Percentiles rank a stretch among this genome's conserved stretches.
These are phyloP conservation scores for Piper betle DNA, from an alignment of 164 flowering plant genomes.

Conservation along the genomic window DNA sequence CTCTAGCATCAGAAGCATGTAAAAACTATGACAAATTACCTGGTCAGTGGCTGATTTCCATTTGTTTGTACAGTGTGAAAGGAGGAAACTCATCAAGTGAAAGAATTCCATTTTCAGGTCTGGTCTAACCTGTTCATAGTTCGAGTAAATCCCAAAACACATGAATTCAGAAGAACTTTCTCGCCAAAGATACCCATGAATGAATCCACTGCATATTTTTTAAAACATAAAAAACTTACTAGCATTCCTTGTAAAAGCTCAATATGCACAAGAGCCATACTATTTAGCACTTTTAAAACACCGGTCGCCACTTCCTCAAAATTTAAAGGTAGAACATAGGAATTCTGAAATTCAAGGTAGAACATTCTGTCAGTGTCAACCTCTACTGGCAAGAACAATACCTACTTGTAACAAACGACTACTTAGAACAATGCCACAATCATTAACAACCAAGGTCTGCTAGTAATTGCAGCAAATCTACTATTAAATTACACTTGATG, in stretches of 20 bases:
- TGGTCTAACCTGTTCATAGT: conserved; percentile 61
- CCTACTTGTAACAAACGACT: background rate
- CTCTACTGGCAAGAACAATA: too few relatives aligned
- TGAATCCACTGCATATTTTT: too few relatives aligned
- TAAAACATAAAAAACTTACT: conserved; percentile 32
- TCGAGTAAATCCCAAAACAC: background rate
- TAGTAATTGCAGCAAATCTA: background rate
- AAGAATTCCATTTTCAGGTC: conserved; percentile 93
- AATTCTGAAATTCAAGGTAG: conserved; percentile 30
- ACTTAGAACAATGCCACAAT: too few relatives aligned
- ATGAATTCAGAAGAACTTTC: background rate
- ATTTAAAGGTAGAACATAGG: conserved; percentile 79
- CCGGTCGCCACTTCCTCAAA: conserved; percentile 94
- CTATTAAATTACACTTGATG: background rate
- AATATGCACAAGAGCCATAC: conserved; percentile 69
- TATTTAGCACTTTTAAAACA: conserved; percentile 82
- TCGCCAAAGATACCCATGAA: too few relatives aligned
- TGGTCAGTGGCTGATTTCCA: conserved; percentile 75
- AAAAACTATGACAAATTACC: conserved; percentile 25
- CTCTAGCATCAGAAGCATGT: background rate
- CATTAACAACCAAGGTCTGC: background rate
- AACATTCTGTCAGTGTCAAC: background rate
- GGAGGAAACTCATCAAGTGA: conserved; percentile 86
- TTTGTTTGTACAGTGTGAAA: conserved; percentile 76
- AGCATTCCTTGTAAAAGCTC: conserved; percentile 72